A percentile compares a stretch with the other conserved stretches of the same genome.
These are phyloP conservation scores for Xylariaceae sp. DNA, from an alignment of 2,329 filamentous ascomycete genomes.

Conservation along the genomic window DNA sequence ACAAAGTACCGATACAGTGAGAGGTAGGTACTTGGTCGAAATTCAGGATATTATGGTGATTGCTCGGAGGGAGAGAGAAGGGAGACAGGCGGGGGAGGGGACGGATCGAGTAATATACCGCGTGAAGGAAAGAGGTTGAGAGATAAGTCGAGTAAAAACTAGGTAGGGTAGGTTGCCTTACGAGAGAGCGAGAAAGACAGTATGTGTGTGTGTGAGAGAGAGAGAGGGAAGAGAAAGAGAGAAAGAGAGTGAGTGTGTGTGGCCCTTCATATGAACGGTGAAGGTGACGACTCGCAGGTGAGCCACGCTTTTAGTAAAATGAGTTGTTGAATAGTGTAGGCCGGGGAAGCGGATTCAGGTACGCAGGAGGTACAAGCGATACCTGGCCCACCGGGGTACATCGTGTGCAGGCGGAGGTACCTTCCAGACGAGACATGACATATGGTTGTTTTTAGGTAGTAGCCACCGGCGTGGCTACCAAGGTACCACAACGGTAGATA, in stretches of 20 bases:
- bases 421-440: not conserved
- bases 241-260: slow-evolving; percentile 12
- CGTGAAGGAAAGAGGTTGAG: not conserved
- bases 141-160: not conserved
- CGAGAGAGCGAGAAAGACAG: not conserved
- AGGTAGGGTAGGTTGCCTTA: not conserved
- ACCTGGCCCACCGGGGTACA: not conserved
- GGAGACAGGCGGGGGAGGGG: slow-evolving; percentile 2
- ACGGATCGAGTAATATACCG: slow-evolving; percentile 16
- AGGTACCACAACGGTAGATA: not conserved
- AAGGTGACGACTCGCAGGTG: slow-evolving; percentile 4
- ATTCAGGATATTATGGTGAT: not conserved
- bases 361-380: not conserved
- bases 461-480: not conserved
- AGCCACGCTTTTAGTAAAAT: slow-evolving; percentile 28
- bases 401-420: not conserved
- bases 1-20: too few relatives aligned
- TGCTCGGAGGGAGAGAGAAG: slow-evolving; percentile 11
- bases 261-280: slow-evolving; percentile 17
- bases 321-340: slow-evolving; percentile 22
- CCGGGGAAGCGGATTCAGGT: slow-evolving; percentile 30
- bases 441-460: not conserved
- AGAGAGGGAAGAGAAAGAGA: not conserved
- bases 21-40: too few relatives aligned
- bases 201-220: slow-evolving; percentile 7